Base-by-base conservation (phyloP, 2,329 filamentous ascomycete genomes). In the Hypoxylon rubiginosum region DNA sequence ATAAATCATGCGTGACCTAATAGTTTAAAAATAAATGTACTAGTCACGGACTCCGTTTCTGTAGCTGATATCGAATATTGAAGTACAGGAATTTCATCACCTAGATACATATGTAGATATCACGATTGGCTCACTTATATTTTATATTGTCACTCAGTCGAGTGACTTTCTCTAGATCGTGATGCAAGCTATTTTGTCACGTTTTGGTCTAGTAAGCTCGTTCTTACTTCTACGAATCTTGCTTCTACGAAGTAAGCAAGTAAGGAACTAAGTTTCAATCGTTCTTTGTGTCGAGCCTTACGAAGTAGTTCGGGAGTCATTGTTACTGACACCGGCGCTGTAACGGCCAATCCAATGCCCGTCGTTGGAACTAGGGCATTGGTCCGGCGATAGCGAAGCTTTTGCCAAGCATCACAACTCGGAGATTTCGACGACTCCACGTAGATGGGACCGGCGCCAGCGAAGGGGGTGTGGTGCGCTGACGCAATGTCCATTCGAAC, bases 51-150 rank as follows among this genome's bases (percentile, higher is more conserved):
- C 26, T 51, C 15, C 10, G 26, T 46, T 50, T 36, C n/a, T 17
- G 32, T 39, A 24, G 53, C 26, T 26, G 46, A 32, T 39, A n/a
- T 56, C 1, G 49, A 52, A 58, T 58, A 5, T n/a, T 39, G 13
- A 51, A 30, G 19, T 50, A 36, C 50, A 55, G 51, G 49, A 52
- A 41, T 30, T n/a, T n/a, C n/a, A n/a, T n/a, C n/a, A n/a, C n/a
- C n/a, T n/a, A n/a, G n/a, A n/a, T n/a, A n/a, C 10, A 45, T 36
- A n/a, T 36, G 19, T 15, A 39, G 55, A 64, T 58, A 58, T 39
- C 48, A 48, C 30, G 15, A 39, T 43, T 54, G 30, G 4, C n/a
- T 43, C 8, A 3, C n/a, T 17, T 43, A 43, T 19, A 11, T 13
- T 41, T 41, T 17, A 43, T 43, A 10, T 43, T 43, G n/a, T 43